phyloP scores from a whole-genome alignment of 805 yeast species.

The Hermanozyma aechmeae region DNA sequence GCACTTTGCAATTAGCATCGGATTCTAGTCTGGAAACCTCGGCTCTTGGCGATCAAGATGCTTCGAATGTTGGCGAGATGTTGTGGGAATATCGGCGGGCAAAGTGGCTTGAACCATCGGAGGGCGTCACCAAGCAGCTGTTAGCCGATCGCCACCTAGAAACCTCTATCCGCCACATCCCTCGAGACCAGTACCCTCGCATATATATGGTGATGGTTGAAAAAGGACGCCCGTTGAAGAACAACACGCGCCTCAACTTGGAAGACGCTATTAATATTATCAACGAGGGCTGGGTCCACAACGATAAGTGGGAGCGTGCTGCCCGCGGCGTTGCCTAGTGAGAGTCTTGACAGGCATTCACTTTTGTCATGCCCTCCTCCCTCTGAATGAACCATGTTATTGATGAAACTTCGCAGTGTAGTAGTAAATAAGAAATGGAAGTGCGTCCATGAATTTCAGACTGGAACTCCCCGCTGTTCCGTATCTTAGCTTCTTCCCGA shows the following conservation, averaged over 20 bases:
- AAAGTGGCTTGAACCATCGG: slow-evolving; percentile 48
- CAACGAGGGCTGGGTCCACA: slow-evolving; percentile 78
- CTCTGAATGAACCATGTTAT: too few species aligned
- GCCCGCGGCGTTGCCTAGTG: slow-evolving; percentile 26
- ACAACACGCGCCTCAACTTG: slow-evolving; percentile 55
- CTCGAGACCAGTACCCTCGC: slow-evolving; percentile 44
- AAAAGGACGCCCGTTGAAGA: slow-evolving; percentile 56
- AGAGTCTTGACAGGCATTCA: too few species aligned
- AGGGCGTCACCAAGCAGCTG: slow-evolving; percentile 9
- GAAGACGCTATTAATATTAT: slow-evolving; percentile 63
- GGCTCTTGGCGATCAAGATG: neutral
- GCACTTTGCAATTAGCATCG: slow-evolving; percentile 1
- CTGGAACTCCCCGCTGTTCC: too few species aligned
- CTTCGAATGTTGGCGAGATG: slow-evolving; percentile 36
- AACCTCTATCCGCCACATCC: slow-evolving; percentile 24
- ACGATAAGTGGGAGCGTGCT: slow-evolving; percentile 62
- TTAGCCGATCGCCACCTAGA: slow-evolving; percentile 5
- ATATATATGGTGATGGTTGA: slow-evolving; percentile 65
- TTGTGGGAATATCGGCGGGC: slow-evolving; percentile 65
- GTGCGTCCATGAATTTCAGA: too few species aligned
- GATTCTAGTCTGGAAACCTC: slow-evolving; percentile 1
- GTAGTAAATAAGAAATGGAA: too few species aligned
- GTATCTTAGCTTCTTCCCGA: too few species aligned
- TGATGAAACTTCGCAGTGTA: too few species aligned
- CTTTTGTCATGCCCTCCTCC: too few species aligned